Evolutionary conservation across 257 asterid genomes (phyloP), one percentile per base, ranked within the genome.

Genomic region (Sherardia arvensis): DNA sequence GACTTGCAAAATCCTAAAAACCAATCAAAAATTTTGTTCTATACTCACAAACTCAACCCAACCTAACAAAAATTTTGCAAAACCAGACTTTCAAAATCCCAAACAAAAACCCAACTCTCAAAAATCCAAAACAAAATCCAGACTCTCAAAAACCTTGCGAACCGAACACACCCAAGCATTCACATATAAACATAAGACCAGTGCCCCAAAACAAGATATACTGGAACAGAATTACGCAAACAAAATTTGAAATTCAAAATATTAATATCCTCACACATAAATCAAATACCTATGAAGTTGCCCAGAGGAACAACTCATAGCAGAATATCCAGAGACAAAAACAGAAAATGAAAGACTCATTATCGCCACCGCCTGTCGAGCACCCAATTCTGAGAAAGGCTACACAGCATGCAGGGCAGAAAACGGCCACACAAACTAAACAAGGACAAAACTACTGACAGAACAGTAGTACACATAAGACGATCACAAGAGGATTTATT

Each of bases 281-380:
- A 47, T 36, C 36, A 68, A 62, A 59, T 21, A 22, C 23, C 23
- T 53, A 20, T 22, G 26, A 22, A 53, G 58, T 11, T 53, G 58
- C 15, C 9, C 12, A 1, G 15, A 23, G 8, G 3, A 62, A 61
- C 70, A 65, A 59, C 78, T 68, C 75, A 18, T 61, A 53, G 7
- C 57, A 28, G 3, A 64, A 59, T 10, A n/a, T n/a, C 26, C 20
- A 29, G 5, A 20, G 63, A n/a, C n/a, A 53, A 33, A 36, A 11
- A 48, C 18, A 14, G 15, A 9, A 8, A 36, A 4, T 2, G 4
- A 30, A 23, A 38, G 20, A 21, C 66, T 55, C 51, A 47, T 2
- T 4, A 59, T 61, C 32, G 75, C 83, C 80, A 69, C 78, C 78
- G 80, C 69, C 83, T 69, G 65, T 78, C 83, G 5, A 78, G 80